A percentile compares a stretch with the other conserved stretches of the same genome.
Conservation (phyloP, 2,329 filamentous ascomycete genomes). For the Pestalotiopsis sp. region DNA sequence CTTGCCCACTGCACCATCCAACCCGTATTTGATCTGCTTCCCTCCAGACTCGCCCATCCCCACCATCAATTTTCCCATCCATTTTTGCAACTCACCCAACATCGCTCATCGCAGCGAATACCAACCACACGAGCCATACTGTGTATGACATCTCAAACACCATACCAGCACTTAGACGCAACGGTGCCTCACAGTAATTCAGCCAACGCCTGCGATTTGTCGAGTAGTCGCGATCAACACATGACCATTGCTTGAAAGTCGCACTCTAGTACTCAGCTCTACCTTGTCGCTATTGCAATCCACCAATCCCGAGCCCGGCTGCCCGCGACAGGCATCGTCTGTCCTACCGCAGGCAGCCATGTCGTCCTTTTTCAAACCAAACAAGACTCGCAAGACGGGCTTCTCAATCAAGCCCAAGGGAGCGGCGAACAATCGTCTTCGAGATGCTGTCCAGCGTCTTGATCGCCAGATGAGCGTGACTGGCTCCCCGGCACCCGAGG, state of each 20-base stretch:
- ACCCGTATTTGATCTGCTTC: background rate
- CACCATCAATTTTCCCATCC: background rate
- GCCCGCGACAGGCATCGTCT: background rate
- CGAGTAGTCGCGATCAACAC: background rate
- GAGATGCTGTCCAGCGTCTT: slow-evolving; percentile 38
- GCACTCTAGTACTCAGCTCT: background rate
- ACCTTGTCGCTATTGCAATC: background rate
- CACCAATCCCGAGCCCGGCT: background rate
- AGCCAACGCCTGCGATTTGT: background rate
- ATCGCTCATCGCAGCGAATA: background rate
- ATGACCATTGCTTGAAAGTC: background rate
- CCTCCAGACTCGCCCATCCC: background rate
- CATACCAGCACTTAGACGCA: slow-evolving; percentile 4
- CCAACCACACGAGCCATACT: background rate
- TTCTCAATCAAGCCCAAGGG: slow-evolving; percentile 44
- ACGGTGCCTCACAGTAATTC: slow-evolving; percentile 12
- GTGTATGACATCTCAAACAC: slow-evolving; percentile 9
- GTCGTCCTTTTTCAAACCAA: slow-evolving; percentile 50
- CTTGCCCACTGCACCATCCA: slow-evolving; percentile 7
- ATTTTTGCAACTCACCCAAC: slow-evolving; percentile 5
- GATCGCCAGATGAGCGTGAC: slow-evolving; percentile 26
- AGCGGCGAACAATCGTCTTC: slow-evolving; percentile 53
- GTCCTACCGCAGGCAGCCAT: slow-evolving; percentile 30
- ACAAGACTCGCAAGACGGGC: slow-evolving; percentile 34
- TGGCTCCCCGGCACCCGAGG: slow-evolving; percentile 20